These are phyloP conservation scores for Acacia pycnantha DNA, from an alignment of 331 rosid species.

Conservation along the genomic window DNA sequence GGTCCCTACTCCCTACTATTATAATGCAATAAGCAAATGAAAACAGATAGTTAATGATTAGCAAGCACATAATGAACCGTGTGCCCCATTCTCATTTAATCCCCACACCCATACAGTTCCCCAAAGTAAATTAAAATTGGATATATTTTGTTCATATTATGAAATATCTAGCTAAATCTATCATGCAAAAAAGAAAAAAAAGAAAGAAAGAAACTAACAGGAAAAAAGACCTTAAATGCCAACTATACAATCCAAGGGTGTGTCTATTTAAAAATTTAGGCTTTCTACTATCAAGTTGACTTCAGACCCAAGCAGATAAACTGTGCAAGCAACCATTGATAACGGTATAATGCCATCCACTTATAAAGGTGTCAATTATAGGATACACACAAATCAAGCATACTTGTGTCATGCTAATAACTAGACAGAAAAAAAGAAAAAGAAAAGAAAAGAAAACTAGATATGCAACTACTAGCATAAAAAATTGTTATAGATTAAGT, in stretches of 20 bases:
- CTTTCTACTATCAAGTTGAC: background rate
- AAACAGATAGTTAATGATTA: no score
- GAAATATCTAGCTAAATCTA: background rate
- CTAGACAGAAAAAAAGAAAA: background rate
- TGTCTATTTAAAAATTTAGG: background rate
- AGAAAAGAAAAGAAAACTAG: background rate
- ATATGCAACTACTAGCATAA: constrained; percentile 10
- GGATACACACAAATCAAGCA: constrained; percentile 7
- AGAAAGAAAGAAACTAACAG: background rate
- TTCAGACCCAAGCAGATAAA: background rate
- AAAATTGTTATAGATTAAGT: background rate
- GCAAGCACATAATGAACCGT: no score
- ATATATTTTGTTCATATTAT: background rate
- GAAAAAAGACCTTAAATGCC: background rate
- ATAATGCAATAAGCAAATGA: no score
- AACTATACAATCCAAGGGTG: background rate
- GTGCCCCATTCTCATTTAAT: no score
- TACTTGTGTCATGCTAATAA: background rate
- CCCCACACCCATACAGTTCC: no score
- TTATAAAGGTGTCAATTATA: background rate
- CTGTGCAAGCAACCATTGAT: background rate
- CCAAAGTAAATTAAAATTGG: no score
- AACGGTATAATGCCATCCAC: background rate
- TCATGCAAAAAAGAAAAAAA: background rate
- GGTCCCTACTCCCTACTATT: no score